Evolutionary conservation across 2,329 filamentous ascomycete genomes (phyloP).

Genomic region (Massarina eburnea): DNA sequence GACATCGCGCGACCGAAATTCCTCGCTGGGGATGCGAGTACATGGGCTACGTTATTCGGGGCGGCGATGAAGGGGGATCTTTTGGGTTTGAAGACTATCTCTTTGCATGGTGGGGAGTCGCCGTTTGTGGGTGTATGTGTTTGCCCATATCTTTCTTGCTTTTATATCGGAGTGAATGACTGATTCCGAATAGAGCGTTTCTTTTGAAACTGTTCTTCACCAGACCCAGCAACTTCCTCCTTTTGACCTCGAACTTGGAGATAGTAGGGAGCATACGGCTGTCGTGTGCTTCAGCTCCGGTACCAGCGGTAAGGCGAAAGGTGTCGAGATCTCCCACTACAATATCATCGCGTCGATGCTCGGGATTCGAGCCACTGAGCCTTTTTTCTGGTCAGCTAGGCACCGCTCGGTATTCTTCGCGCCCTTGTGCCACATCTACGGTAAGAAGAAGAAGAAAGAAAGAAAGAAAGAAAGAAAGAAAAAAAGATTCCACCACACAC

Average conservation of each 20-base stretch:
- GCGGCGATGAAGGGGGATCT: conserved; percentile 6
- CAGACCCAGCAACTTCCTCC: conserved; percentile 8
- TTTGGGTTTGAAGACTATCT: conserved; percentile 5
- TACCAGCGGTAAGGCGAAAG: conserved; percentile 26
- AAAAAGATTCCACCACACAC: not conserved
- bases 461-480: no score
- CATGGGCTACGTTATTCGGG: conserved; percentile 9
- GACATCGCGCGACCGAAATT: conserved; percentile 15
- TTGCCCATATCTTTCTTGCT: not conserved
- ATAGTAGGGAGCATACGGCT: conserved; percentile 19
- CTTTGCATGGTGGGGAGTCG: conserved; percentile 7
- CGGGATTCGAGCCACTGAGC: conserved; percentile 14
- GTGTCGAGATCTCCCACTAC: conserved; percentile 21
- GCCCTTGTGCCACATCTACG: conserved; percentile 22
- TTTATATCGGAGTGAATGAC: conserved; percentile 8
- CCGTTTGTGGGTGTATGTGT: conserved; percentile 6
- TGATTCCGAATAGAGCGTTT: conserved; percentile 3
- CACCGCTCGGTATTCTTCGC: conserved; percentile 22
- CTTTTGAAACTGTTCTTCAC: conserved; percentile 6
- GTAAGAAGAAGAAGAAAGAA: conserved; percentile 8
- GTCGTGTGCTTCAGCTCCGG: conserved; percentile 25
- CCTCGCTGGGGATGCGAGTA: conserved; percentile 12
- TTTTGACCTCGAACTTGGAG: conserved; percentile 18
- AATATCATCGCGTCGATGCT: conserved; percentile 19
- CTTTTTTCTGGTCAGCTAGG: conserved; percentile 11